Evolutionary conservation across 805 yeast species (phyloP).

Genomic region (Ascoidea rubescens): DNA sequence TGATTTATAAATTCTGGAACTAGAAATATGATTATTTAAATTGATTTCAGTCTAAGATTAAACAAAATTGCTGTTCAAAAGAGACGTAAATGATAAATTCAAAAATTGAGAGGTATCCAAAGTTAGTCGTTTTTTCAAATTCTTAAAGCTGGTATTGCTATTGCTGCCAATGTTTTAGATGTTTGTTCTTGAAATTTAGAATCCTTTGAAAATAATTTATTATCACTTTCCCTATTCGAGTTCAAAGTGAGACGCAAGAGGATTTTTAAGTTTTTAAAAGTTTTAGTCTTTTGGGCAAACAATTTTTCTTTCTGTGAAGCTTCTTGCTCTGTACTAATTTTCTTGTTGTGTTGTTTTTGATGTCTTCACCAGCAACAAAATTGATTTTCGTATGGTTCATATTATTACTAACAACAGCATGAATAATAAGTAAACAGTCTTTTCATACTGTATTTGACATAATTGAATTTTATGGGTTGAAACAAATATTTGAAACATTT

Average conservation of each 20-base stretch:
- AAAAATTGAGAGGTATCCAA: not conserved
- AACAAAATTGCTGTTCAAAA: slow-evolving; percentile 1
- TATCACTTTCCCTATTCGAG: slow-evolving; percentile 1
- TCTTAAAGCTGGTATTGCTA: not conserved
- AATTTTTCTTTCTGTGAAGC: slow-evolving; percentile 4
- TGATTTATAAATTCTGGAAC: not conserved
- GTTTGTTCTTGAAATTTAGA: not conserved
- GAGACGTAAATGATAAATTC: not conserved
- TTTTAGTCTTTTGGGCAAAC: slow-evolving; percentile 5
- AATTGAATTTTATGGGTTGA: slow-evolving; percentile 7
- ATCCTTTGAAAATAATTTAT: not conserved
- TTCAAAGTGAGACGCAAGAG: slow-evolving; percentile 2
- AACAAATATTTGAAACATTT: slow-evolving; percentile 7
- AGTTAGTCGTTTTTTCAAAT: not conserved
- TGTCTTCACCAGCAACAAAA: too few relatives aligned
- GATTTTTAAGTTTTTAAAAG: slow-evolving; percentile 1
- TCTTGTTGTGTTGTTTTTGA: too few relatives aligned
- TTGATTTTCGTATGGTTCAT: too few relatives aligned
- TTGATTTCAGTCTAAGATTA: slow-evolving; percentile 1
- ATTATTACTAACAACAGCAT: too few relatives aligned
- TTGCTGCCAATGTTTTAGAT: not conserved
- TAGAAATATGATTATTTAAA: not conserved
- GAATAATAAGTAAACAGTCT: too few relatives aligned
- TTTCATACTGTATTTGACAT: slow-evolving; percentile 1
- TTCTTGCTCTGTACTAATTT: slow-evolving; percentile 3